These are phyloP conservation scores for Aschersonia sp. DNA, from an alignment of 2,329 filamentous ascomycete genomes.

Conservation along the genomic window DNA sequence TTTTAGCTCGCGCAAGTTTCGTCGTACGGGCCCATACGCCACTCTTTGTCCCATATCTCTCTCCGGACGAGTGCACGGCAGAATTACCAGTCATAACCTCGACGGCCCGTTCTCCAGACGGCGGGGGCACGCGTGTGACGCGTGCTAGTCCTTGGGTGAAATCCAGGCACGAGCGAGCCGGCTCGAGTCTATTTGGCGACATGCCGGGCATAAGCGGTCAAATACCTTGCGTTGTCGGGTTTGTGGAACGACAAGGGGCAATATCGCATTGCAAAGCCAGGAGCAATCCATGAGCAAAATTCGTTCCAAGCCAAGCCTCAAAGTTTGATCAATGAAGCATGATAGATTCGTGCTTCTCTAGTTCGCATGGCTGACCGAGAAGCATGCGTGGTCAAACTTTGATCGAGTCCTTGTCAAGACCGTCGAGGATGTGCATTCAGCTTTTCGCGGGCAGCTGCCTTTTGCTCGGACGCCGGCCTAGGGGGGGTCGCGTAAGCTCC, in stretches of 20 bases:
- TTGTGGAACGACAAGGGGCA: neutral
- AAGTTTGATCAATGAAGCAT: neutral
- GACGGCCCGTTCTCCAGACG: no score
- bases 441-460: no score
- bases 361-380: no score
- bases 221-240: neutral
- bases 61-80: neutral
- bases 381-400: no score
- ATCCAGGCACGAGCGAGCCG: neutral
- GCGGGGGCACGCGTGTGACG: neutral
- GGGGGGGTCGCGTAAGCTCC: neutral
- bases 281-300: neutral
- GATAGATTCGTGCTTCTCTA: neutral
- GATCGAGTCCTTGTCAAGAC: neutral
- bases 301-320: neutral
- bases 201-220: neutral
- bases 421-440: neutral
- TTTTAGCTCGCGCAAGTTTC: neutral
- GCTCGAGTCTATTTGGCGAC: neutral
- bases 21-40: neutral
- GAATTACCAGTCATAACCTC: neutral
- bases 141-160: neutral
- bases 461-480: neutral
- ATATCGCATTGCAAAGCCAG: neutral
- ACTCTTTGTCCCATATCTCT: neutral